A percentile compares a stretch with the other conserved stretches of the same genome.
Evolutionary conservation across 148 eudicot species (phyloP).

Genomic region (Silene uniflora): DNA sequence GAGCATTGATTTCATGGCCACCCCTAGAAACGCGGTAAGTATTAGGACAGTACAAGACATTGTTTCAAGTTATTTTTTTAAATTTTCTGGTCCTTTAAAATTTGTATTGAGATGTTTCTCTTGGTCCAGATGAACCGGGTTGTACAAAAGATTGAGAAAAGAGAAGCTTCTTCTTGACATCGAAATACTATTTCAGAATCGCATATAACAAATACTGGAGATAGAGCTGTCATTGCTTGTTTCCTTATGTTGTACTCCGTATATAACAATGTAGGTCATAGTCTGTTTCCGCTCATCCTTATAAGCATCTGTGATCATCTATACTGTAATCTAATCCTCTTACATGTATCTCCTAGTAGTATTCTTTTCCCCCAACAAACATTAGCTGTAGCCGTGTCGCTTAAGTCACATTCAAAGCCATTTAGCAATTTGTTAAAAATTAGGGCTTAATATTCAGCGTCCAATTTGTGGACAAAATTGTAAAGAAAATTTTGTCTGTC

Average conservation of each 20-base stretch:
- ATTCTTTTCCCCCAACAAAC: conserved; percentile 1
- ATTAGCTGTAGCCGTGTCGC: conserved; percentile 4
- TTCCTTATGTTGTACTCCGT: conserved; percentile 11
- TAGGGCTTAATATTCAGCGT: conserved; percentile 17
- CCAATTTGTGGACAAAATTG: conserved; percentile 22
- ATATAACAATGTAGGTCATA: conserved; percentile 13
- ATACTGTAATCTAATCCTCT: conserved; percentile 19
- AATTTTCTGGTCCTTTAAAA: neutral
- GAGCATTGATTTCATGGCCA: conserved; percentile 19
- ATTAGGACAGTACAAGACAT: no score
- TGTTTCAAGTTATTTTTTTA: neutral
- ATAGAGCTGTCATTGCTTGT: neutral
- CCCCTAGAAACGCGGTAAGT: conserved; percentile 21
- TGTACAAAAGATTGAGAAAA: conserved; percentile 31
- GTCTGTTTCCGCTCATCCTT: neutral
- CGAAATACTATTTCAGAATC: conserved; percentile 5
- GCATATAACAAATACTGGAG: conserved; percentile 18
- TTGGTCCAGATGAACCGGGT: conserved; percentile 25
- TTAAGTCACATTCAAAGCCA: conserved; percentile 6
- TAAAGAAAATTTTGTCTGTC: conserved; percentile 30
- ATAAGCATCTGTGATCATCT: conserved; percentile 1
- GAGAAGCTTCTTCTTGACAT: conserved; percentile 15
- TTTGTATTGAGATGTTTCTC: conserved; percentile 13
- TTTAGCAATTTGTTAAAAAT: conserved; percentile 20
- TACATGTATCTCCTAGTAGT: conserved; percentile 23